These are phyloP conservation scores for Scutellospora calospora DNA, from an alignment of 371 early-diverging fungal species.

Conservation along the genomic window DNA sequence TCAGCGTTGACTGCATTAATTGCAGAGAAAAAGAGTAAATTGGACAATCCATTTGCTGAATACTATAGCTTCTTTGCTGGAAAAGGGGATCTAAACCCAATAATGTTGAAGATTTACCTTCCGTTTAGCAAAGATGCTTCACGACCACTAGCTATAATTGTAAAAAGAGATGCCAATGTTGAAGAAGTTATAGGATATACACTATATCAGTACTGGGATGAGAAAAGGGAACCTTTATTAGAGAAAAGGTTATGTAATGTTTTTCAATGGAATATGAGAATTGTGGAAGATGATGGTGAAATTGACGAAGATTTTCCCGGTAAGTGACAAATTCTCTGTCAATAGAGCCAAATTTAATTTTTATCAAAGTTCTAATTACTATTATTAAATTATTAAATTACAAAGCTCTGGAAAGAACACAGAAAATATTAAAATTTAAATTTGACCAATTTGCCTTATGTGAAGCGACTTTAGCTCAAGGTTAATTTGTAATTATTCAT, in stretches of 20 bases:
- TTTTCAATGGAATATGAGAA: slow-evolving; percentile 85
- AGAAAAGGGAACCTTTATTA: slow-evolving; percentile 68
- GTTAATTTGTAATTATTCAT: slow-evolving; percentile 51
- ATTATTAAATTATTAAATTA: neutral
- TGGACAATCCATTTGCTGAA: slow-evolving; percentile 79
- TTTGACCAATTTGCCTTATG: slow-evolving; percentile 94
- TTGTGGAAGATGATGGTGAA: slow-evolving; percentile 94
- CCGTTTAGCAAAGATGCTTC: slow-evolving; percentile 61
- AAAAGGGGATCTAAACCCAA: slow-evolving; percentile 64
- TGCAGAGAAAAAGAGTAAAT: slow-evolving; percentile 63
- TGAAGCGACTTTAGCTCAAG: slow-evolving; percentile 78
- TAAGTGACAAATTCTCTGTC: slow-evolving; percentile 48
- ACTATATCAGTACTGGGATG: slow-evolving; percentile 82
- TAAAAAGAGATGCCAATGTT: slow-evolving; percentile 85
- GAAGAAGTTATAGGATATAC: slow-evolving; percentile 93
- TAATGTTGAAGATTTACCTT: slow-evolving; percentile 73
- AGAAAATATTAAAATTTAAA: slow-evolving; percentile 85
- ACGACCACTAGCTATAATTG: slow-evolving; percentile 73
- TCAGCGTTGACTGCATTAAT: slow-evolving; percentile 75
- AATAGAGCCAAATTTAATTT: neutral
- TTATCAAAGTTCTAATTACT: neutral
- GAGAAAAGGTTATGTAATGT: slow-evolving; percentile 71
- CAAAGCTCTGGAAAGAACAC: slow-evolving; percentile 84
- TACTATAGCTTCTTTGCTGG: slow-evolving; percentile 72
- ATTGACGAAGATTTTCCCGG: slow-evolving; percentile 97